These are phyloP conservation scores for Aspergillus indologenus DNA, from an alignment of 495 filamentous ascomycete genomes.

Conservation along the genomic window DNA sequence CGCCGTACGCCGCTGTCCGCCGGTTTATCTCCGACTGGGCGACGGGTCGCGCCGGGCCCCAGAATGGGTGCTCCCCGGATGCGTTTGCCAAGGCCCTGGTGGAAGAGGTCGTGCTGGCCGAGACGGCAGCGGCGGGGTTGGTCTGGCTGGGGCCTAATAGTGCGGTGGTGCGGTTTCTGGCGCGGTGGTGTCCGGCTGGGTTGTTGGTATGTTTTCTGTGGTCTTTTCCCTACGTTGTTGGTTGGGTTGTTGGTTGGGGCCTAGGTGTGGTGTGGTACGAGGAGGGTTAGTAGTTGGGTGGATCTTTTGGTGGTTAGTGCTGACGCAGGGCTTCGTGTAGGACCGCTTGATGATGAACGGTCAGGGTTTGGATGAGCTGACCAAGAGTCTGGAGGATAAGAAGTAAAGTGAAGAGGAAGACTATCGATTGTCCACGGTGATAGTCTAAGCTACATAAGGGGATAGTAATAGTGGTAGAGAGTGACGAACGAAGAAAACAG, in stretches of 20 bases:
- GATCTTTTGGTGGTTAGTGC: too few species aligned
- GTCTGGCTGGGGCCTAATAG: slow-evolving; percentile 17
- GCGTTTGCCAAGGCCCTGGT: slow-evolving; percentile 12
- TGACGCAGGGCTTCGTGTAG: too few species aligned
- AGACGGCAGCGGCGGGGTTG: not conserved
- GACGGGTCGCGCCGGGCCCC: slow-evolving; percentile 11
- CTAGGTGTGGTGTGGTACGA: too few species aligned
- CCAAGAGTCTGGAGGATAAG: too few species aligned
- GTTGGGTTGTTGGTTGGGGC: not conserved
- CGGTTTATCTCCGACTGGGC: slow-evolving; percentile 12
- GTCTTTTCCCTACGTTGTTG: not conserved
- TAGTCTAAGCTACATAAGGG: too few species aligned
- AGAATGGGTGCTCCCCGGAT: slow-evolving; percentile 13
- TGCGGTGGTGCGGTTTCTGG: not conserved
- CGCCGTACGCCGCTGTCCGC: slow-evolving; percentile 19
- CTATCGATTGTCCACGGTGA: too few species aligned
- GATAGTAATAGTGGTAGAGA: too few species aligned
- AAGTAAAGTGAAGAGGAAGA: too few species aligned
- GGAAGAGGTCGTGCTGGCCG: slow-evolving; percentile 15
- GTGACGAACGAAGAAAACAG: too few species aligned
- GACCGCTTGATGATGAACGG: slow-evolving; percentile 3
- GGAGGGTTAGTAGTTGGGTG: too few species aligned
- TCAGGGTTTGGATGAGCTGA: slow-evolving; percentile 8
- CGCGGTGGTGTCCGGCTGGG: slow-evolving; percentile 2
- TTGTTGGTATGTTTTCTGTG: slow-evolving; percentile 8